These are phyloP conservation scores for Tremella yokohamensis DNA, from an alignment of 768 basidiomycete species.

Conservation along the genomic window DNA sequence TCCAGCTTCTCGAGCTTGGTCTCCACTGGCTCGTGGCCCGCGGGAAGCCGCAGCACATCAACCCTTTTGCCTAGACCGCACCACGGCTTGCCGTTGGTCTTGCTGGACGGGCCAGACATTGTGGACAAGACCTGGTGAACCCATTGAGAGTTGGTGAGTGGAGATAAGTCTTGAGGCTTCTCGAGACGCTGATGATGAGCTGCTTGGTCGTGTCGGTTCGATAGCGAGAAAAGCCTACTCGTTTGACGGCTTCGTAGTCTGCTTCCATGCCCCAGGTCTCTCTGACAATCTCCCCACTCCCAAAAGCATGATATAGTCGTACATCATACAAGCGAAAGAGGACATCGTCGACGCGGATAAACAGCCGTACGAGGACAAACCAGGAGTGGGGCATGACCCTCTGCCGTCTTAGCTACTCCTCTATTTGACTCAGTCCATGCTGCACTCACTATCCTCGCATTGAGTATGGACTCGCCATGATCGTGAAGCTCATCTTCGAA, in stretches of 20 bases:
- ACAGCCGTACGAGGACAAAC: constrained; percentile 84
- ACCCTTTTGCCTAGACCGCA: constrained; percentile 67
- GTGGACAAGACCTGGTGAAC: constrained; percentile 53
- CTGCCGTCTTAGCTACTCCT: constrained; percentile 53
- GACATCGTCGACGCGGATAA: constrained; percentile 90
- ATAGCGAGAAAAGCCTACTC: constrained; percentile 55
- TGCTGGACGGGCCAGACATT: constrained; percentile 21
- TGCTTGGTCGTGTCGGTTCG: not conserved
- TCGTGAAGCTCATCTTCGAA: constrained; percentile 98
- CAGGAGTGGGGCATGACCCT: constrained; percentile 95
- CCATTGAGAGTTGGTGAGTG: constrained; percentile 80
- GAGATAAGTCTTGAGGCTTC: constrained; percentile 66
- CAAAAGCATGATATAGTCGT: constrained; percentile 80
- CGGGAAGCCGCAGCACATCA: constrained; percentile 55
- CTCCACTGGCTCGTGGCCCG: not conserved
- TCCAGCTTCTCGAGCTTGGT: constrained; percentile 3
- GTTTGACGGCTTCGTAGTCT: constrained; percentile 73
- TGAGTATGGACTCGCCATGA: constrained; percentile 80
- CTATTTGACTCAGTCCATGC: not conserved
- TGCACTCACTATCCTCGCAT: constrained; percentile 77
- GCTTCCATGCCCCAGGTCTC: constrained; percentile 90
- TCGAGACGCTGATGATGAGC: constrained; percentile 36
- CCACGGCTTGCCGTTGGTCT: constrained; percentile 72
- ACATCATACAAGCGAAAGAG: constrained; percentile 88
- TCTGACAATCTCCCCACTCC: constrained; percentile 59